Evolutionary conservation across 768 basidiomycete genomes (phyloP).

Genomic region (Amanita pseudoporphyria): DNA sequence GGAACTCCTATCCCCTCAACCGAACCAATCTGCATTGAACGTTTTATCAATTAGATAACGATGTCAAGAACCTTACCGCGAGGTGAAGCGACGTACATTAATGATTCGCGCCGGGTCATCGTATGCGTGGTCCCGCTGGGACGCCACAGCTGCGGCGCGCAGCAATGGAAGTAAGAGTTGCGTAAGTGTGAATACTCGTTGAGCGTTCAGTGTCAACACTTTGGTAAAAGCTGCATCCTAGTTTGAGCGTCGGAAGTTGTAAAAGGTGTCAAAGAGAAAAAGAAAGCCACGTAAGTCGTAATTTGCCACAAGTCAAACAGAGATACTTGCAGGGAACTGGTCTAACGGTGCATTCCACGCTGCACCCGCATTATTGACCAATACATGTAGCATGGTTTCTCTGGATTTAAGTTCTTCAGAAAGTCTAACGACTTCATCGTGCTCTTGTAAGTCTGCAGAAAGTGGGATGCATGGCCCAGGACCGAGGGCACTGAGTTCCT

Average conservation of each 20-base stretch:
- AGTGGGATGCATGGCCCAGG: conserved; percentile 44
- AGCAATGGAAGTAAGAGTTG: conserved; percentile 53
- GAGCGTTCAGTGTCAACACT: conserved; percentile 51
- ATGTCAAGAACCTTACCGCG: neutral
- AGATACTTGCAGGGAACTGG: conserved; percentile 31
- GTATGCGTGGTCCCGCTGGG: conserved; percentile 24
- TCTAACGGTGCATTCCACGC: conserved; percentile 41
- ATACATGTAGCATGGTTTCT: conserved; percentile 46
- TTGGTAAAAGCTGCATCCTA: conserved; percentile 52
- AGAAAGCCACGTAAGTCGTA: conserved; percentile 3
- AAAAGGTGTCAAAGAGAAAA: neutral
- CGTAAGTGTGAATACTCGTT: conserved; percentile 54
- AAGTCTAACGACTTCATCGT: conserved; percentile 43
- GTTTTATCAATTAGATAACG: neutral
- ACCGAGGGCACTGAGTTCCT: conserved; percentile 41
- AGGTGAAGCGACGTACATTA: conserved; percentile 27
- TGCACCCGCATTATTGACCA: conserved; percentile 61
- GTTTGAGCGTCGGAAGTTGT: neutral
- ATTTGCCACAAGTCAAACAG: conserved; percentile 8
- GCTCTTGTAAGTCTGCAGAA: conserved; percentile 43
- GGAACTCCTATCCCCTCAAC: conserved; percentile 49
- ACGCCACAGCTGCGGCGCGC: conserved; percentile 30
- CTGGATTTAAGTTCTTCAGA: conserved; percentile 37
- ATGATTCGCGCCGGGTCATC: conserved; percentile 48
- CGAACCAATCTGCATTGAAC: conserved; percentile 41